phyloP scores from a whole-genome alignment of 495 filamentous ascomycete genomes.

The Neurospora sublineolata region DNA sequence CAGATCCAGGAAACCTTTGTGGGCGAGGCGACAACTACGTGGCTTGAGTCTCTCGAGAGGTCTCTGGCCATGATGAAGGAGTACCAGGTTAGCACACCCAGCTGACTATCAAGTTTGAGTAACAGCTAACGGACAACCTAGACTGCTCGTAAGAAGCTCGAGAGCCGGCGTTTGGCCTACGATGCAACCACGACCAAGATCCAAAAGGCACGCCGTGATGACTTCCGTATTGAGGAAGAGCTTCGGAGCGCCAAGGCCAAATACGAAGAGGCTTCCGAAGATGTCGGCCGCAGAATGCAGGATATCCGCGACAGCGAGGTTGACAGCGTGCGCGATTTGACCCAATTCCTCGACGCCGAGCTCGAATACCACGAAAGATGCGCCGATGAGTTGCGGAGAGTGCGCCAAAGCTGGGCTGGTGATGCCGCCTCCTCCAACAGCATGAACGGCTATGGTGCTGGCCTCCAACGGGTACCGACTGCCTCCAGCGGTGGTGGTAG shows the following conservation, averaged over 20 bases:
- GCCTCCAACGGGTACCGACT: constrained; percentile 17
- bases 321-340: constrained; percentile 73
- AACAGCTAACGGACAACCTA: constrained; percentile 22
- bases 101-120: background rate
- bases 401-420: constrained; percentile 36
- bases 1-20: constrained; percentile 80
- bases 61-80: constrained; percentile 95
- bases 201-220: constrained; percentile 87
- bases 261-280: constrained; percentile 91
- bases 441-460: constrained; percentile 11
- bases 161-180: constrained; percentile 79
- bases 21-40: constrained; percentile 67
- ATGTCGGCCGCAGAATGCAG: constrained; percentile 87
- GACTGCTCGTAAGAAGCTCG: constrained; percentile 88
- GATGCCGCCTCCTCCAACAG: constrained; percentile 1
- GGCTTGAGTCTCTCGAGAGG: constrained; percentile 85
- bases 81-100: constrained; percentile 52
- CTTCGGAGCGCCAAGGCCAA: constrained; percentile 84
- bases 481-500: constrained; percentile 11
- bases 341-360: constrained; percentile 78
- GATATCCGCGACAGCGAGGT: constrained; percentile 88
- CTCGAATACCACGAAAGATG: constrained; percentile 85
- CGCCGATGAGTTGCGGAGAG: constrained; percentile 52
- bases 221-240: constrained; percentile 89
- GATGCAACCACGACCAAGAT: constrained; percentile 85